Base-by-base conservation (phyloP, 495 filamentous ascomycete genomes). In the Xylaria flabelliformis region DNA sequence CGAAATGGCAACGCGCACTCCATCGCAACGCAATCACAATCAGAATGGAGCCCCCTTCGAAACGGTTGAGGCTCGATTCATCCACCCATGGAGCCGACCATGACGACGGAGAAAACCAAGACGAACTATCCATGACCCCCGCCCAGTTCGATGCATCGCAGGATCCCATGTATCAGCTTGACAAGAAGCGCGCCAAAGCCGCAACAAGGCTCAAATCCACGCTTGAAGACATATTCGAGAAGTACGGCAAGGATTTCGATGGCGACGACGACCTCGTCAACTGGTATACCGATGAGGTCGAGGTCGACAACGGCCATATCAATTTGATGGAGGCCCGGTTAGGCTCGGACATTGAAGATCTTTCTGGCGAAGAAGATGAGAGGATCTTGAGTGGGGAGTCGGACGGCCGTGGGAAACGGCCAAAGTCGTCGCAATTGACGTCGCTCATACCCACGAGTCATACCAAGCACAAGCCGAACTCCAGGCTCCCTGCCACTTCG, bases 231-330 rank as follows among this genome's bases (percentile, higher is more conserved):
- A 97, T 99, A 48, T 97, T 97, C 76, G 88, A 89, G 39, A 97
- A 96, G 80, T 99, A 97, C 78, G 89, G 86, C 26, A 88, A 87
- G 74, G 91, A 97, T 80, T 97, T 97, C 76, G 88, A 88, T 4
- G 92, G 90, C 36, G 84, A 94, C 39, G 94, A 90, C 19, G 94
- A 96, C 75, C 93, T 94, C 80, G 91, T 97, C 74, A 92, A 96
- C 81, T 80, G 94, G 29, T 81, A 84, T 69, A 96, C 91, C 0
- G 93, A 92, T 26, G 83, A 92, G 56, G 90, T 99, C 36, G 85
- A 95, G 17, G 91, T 97, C 42, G 86, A 98, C 79, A 95, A 97
- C 85, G 95, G 96, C 3, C 95, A 98, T 83, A 76, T 97, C 51
- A 65, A 83, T 41, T 83, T 85, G 26, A 85, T 94, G 79, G 79